Base-by-base conservation (phyloP, 441 rosid genomes). In the Pelargonium cotyledonis region DNA sequence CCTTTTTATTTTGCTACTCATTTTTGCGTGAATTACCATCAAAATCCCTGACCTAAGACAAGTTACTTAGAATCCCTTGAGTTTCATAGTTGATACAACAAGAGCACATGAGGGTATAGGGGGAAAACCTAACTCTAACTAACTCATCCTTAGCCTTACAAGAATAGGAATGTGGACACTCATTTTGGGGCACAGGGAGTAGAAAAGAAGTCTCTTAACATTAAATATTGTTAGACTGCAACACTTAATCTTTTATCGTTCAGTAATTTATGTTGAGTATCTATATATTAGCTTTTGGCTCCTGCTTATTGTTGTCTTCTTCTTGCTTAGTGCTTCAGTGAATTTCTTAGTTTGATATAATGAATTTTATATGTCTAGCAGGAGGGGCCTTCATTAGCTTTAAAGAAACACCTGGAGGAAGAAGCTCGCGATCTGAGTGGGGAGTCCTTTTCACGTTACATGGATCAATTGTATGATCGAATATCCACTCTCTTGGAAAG, bases 401-500 rank as follows among this genome's bases (percentile, higher is more conserved):
- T 95, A 72, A 89, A 84, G 82, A 92, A 89, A 72, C 92, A 86
- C 74, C 80, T 92, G 69, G 98, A 95, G 84, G 96, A 88, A 77
- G 85, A 85, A 75, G 92, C 90, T 29, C 89, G 96, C 62, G 99
- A 90, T 86, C 97, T 89, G 21, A 81, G 83, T 62, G 96, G 92
- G 63, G 98, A 95, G 80, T 94, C 87, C 19, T 90, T 95, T 75
- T 81, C 93, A 1, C 91, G 97, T 67, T 88, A 88, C 68, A 86
- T 88, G 97, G 97, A 91, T 75, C 97, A 86, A 65, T 78, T 91
- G 67, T 89, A 89, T 70, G 96, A 89, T 47, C 79, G 89, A 71
- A 86, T 92, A 72, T 80, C 94, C 15, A 73, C 69, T 83, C 87
- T 89, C 11, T 72, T 95, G 63, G 96, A 91, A 65, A 88, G 88